Base-by-base conservation (phyloP, 1,284 basidiomycete genomes). In the Peniophora sp. region DNA sequence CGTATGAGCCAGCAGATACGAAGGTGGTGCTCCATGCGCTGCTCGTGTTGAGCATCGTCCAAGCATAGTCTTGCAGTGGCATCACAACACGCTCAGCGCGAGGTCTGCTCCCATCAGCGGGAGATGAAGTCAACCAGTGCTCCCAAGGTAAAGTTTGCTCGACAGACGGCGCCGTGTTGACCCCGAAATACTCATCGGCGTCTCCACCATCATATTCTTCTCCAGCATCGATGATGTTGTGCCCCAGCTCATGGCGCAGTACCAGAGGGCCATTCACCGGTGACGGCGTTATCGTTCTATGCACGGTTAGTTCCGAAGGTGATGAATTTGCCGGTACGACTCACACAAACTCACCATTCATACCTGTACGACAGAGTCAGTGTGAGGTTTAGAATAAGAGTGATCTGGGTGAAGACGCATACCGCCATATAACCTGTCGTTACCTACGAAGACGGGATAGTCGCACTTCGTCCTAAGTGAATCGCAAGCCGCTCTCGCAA, bases 191-290 rank as follows among this genome's bases (percentile, higher is more conserved):
- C 6, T 32, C 27, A 6, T 6, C 12, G 3, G 72, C 82, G 54
- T 68, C 82, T 1, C 88, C 88, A 2, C 88, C 89, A 56, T 92
- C 90, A 60, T 93, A 92, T 68, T 92, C 90, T 66, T 92, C 90
- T 6, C 90, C 90, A 3, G 88, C 84, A 2, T 78, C 69, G 55
- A 88, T 85, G 50, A 88, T 78, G n/a, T 83, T 87, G 63, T 89
- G 85, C 0, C 90, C 89, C 1, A 92, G 78, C 64, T 92, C 90
- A 60, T 92, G 90, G 8, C 69, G 78, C 24, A 92, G 73, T 0
- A 92, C 85, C 5, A 89, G 72, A 6, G 86, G 78, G 0, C 89
- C 88, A 52, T 92, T 93, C 8, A 81, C 71, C 17, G 77, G 64
- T 0, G 88, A 91, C 0, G 88, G 80, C 1, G 90, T 93, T 54